Evolutionary conservation across 192 early-diverging fungal species (phyloP).

Genomic region (Obelidium mucronatum): DNA sequence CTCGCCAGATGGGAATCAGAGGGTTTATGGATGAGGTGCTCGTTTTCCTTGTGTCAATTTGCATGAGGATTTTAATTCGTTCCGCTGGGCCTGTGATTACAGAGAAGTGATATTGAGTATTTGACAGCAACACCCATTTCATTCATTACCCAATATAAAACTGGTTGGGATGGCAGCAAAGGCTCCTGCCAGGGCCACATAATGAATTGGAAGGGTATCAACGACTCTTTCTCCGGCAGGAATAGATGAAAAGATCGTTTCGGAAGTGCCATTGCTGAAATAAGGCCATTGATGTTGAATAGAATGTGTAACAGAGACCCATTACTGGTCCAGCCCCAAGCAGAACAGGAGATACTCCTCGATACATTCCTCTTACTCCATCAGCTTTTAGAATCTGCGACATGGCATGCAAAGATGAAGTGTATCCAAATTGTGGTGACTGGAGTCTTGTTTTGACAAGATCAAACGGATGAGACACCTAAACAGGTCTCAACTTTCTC

Average conservation of each 20-base stretch:
- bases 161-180: conserved; percentile 94
- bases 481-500: background rate
- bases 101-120: background rate
- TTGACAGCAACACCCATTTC: background rate
- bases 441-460: conserved; percentile 93
- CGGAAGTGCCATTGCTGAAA: background rate
- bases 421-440: conserved; percentile 73
- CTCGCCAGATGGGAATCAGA: conserved; percentile 15
- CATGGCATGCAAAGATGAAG: conserved; percentile 75
- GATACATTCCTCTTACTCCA: conserved; percentile 90
- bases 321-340: conserved; percentile 88
- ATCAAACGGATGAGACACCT: conserved; percentile 80
- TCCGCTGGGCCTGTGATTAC: conserved; percentile 84
- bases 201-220: conserved; percentile 65
- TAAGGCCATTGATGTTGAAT: conserved; percentile 18
- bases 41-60: conserved; percentile 52
- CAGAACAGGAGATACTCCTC: conserved; percentile 89
- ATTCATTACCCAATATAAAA: conserved; percentile 53
- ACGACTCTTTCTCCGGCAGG: background rate
- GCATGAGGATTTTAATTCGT: conserved; percentile 93
- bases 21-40: conserved; percentile 3
- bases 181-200: conserved; percentile 75
- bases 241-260: conserved; percentile 48
- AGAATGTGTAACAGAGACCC: conserved; percentile 85
- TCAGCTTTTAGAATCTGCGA: conserved; percentile 78